phyloP scores from a whole-genome alignment of 2,329 filamentous ascomycete species.

The Davidsoniella neocaledoniae region DNA sequence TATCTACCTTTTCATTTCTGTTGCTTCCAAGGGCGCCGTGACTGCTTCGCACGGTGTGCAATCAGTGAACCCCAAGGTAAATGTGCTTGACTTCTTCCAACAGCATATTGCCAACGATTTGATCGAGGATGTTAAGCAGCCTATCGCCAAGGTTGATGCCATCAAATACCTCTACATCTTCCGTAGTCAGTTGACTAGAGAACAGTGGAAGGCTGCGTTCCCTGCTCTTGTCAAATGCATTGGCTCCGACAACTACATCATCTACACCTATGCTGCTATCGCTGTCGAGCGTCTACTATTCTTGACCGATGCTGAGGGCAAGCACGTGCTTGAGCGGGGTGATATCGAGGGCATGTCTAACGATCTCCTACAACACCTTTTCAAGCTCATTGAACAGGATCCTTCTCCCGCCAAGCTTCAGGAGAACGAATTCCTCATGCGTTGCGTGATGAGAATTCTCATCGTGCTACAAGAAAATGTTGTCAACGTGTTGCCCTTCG shows the following conservation, averaged over 20 bases:
- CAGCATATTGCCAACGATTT: slow-evolving; percentile 83
- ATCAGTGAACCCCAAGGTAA: slow-evolving; percentile 70
- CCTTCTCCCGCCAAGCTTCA: slow-evolving; percentile 79
- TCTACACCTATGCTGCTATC: slow-evolving; percentile 94
- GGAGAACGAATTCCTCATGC: slow-evolving; percentile 98
- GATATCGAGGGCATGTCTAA: slow-evolving; percentile 71
- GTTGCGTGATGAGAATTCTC: slow-evolving; percentile 92
- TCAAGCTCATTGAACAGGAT: slow-evolving; percentile 78
- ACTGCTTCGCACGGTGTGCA: slow-evolving; percentile 83
- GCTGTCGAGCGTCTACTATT: slow-evolving; percentile 87
- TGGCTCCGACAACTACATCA: slow-evolving; percentile 79
- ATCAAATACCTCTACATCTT: slow-evolving; percentile 98
- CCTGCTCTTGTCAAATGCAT: slow-evolving; percentile 82
- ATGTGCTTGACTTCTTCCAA: slow-evolving; percentile 90
- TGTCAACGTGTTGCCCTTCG: slow-evolving; percentile 52
- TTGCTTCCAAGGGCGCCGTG: slow-evolving; percentile 78
- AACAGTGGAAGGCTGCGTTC: slow-evolving; percentile 83
- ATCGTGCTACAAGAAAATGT: slow-evolving; percentile 83
- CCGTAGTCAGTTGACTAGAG: slow-evolving; percentile 80
- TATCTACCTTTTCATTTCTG: slow-evolving; percentile 88
- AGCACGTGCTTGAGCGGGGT: slow-evolving; percentile 61
- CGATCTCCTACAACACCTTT: slow-evolving; percentile 76
- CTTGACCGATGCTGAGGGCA: slow-evolving; percentile 57
- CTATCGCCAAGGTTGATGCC: slow-evolving; percentile 88
- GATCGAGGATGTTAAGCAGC: slow-evolving; percentile 52